Percentiles rank a stretch among this genome's conserved stretches.
Evolutionary conservation across 140 eudicot genomes (phyloP).

Genomic region (Erigeron philadelphicus): DNA sequence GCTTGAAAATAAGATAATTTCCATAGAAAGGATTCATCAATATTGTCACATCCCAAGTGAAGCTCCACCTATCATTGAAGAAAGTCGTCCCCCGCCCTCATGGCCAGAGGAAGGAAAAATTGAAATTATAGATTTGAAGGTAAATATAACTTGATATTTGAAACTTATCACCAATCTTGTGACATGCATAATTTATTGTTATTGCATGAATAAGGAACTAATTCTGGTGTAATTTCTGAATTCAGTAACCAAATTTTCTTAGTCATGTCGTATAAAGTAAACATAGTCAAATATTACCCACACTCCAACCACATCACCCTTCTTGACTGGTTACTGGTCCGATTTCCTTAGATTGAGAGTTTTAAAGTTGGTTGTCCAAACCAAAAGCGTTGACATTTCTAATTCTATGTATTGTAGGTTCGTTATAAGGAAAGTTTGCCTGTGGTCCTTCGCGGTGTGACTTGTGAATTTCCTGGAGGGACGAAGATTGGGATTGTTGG

Average conservation of each 20-base stretch:
- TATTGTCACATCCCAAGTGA: constrained; percentile 80
- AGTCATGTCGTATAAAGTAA: neutral
- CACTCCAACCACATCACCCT: neutral
- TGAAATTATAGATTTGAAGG: constrained; percentile 71
- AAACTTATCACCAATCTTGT: neutral
- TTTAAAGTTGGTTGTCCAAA: neutral
- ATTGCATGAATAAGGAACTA: constrained; percentile 6
- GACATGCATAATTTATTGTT: constrained; percentile 11
- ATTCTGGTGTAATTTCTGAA: neutral
- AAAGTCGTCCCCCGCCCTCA: constrained; percentile 50
- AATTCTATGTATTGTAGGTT: constrained; percentile 39
- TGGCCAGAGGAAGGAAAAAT: constrained; percentile 88
- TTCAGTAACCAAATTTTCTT: neutral
- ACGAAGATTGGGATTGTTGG: constrained; percentile 84
- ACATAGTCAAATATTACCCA: neutral
- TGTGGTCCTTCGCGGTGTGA: constrained; percentile 69
- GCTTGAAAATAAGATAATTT: constrained; percentile 91
- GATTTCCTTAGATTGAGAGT: neutral
- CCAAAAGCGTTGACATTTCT: neutral
- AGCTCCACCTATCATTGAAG: constrained; percentile 71
- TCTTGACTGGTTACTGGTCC: neutral
- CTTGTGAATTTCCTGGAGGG: constrained; percentile 83
- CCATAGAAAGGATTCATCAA: constrained; percentile 87
- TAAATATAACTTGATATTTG: constrained; percentile 21
- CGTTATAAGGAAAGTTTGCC: constrained; percentile 78